These are phyloP conservation scores for Hirschfeldia incana DNA, from an alignment of 345 rosid species.

Conservation along the genomic window DNA sequence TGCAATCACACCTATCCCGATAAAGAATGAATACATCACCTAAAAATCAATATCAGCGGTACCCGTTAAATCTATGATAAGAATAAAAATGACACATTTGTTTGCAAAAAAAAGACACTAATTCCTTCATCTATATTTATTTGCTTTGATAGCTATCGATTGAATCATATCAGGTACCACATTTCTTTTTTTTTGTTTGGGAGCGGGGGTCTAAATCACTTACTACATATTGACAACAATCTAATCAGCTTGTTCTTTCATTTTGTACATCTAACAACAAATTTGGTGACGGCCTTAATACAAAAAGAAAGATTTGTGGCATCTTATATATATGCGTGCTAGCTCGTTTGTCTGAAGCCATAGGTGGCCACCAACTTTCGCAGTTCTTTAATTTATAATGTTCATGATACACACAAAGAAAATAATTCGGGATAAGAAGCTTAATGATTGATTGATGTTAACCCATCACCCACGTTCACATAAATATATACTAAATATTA, in stretches of 20 bases:
- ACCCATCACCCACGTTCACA: slow-evolving; percentile 29
- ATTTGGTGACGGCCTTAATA: neutral
- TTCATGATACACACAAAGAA: slow-evolving; percentile 28
- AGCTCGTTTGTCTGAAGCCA: neutral
- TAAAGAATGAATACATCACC: neutral
- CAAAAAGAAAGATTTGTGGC: neutral
- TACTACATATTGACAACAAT: neutral
- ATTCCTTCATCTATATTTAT: neutral
- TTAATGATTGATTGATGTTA: slow-evolving; percentile 43
- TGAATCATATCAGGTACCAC: neutral
- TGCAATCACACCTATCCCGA: neutral
- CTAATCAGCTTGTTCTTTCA: neutral
- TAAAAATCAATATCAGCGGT: neutral
- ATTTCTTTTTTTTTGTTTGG: too few species aligned
- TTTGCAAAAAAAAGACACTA: too few species aligned
- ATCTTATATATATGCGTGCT: neutral
- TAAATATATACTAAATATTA: neutral
- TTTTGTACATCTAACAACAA: neutral
- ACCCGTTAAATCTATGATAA: neutral
- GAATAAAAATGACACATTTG: neutral
- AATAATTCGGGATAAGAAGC: slow-evolving; percentile 34
- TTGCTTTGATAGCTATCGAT: neutral
- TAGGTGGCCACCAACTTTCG: slow-evolving; percentile 30
- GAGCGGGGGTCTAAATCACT: neutral
- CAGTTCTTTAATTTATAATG: slow-evolving; percentile 2